Percentiles rank a stretch among this genome's conserved stretches.
Evolutionary conservation across 768 basidiomycete genomes (phyloP).

Genomic region (Amanita jacksonii): DNA sequence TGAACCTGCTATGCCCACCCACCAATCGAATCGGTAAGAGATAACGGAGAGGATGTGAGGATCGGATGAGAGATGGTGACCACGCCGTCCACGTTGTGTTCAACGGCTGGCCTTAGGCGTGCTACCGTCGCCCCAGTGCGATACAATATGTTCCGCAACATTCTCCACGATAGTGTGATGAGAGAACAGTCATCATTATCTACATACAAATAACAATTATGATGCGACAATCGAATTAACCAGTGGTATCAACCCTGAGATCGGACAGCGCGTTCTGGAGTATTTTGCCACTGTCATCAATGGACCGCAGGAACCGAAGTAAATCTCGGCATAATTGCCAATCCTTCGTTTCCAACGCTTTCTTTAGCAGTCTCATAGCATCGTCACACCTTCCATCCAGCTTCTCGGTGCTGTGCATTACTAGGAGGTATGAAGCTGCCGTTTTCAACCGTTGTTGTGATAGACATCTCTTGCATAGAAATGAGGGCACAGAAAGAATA

Average conservation of each 20-base stretch:
- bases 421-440: conserved; percentile 87
- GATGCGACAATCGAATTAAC: too few species aligned
- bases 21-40: conserved; percentile 57
- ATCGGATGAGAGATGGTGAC: conserved; percentile 56
- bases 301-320: conserved; percentile 83
- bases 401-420: conserved; percentile 89
- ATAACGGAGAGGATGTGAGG: conserved; percentile 42
- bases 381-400: conserved; percentile 72
- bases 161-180: too few species aligned
- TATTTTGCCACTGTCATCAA: conserved; percentile 77
- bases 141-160: neutral
- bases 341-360: conserved; percentile 69
- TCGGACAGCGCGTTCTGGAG: conserved; percentile 52
- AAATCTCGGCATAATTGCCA: conserved; percentile 91
- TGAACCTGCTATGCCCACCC: conserved; percentile 8
- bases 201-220: neutral
- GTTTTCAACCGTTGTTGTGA: conserved; percentile 66
- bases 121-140: conserved; percentile 13
- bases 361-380: conserved; percentile 69
- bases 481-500: neutral
- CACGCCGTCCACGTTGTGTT: conserved; percentile 36
- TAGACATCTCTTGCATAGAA: conserved; percentile 55
- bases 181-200: too few species aligned
- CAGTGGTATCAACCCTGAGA: too few species aligned
- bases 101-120: conserved; percentile 17